Conservation (phyloP, 441 rosid species). For the Croton laevigatus region DNA sequence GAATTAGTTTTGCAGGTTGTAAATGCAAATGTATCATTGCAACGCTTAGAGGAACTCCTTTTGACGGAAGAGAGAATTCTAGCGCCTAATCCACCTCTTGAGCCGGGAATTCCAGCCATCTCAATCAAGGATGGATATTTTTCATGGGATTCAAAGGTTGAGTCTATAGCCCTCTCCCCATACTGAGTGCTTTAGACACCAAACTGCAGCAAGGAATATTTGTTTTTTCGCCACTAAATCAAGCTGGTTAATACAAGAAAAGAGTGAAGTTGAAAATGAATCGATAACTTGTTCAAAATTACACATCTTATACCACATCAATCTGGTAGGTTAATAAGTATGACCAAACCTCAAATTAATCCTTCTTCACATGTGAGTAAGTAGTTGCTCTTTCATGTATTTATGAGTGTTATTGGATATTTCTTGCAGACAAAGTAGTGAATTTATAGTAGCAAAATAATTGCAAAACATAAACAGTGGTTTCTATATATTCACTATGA, state of each 20-base stretch:
- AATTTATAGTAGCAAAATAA: too few relatives aligned
- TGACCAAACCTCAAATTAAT: neutral
- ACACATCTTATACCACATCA: too few relatives aligned
- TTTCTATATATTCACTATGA: neutral
- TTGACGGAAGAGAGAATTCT: slow-evolving; percentile 84
- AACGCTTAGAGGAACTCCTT: slow-evolving; percentile 88
- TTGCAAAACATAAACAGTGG: neutral
- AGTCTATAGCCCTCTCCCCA: slow-evolving; percentile 9
- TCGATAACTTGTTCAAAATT: too few relatives aligned
- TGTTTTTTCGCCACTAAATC: too few relatives aligned
- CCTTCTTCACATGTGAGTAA: neutral
- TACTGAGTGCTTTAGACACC: too few relatives aligned
- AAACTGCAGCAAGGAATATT: neutral
- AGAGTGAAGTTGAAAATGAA: too few relatives aligned
- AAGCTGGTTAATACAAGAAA: too few relatives aligned
- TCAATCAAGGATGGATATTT: slow-evolving; percentile 80
- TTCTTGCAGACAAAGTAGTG: too few relatives aligned
- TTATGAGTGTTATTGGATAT: too few relatives aligned
- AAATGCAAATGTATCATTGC: slow-evolving; percentile 83
- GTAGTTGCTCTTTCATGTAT: too few relatives aligned
- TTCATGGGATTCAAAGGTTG: slow-evolving; percentile 92
- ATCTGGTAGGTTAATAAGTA: too few relatives aligned
- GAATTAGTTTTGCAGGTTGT: slow-evolving; percentile 57
- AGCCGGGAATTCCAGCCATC: slow-evolving; percentile 74
- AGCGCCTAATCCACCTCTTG: slow-evolving; percentile 76